Percentiles rank a stretch among this genome's conserved stretches.
phyloP scores from a whole-genome alignment of 805 yeast genomes.

The Sugiyamaella chiloensis region DNA sequence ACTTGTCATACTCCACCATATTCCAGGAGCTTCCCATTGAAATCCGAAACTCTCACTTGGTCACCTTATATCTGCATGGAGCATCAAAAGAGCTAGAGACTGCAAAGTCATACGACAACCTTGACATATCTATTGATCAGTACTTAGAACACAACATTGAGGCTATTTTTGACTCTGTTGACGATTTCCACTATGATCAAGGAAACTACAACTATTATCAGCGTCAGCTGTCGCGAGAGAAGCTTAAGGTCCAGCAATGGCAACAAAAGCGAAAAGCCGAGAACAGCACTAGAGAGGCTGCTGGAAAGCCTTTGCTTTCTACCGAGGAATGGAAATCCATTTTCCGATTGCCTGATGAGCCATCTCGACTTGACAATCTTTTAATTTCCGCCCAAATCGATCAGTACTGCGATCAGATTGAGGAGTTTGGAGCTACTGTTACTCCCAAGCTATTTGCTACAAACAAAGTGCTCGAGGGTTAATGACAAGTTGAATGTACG shows the following conservation, averaged over 20 bases:
- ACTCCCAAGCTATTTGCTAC: slow-evolving; percentile 58
- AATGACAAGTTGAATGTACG: background rate
- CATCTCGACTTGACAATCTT: slow-evolving; percentile 70
- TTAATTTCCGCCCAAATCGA: slow-evolving; percentile 65
- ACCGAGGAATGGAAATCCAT: slow-evolving; percentile 62
- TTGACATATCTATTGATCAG: slow-evolving; percentile 42
- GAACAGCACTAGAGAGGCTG: slow-evolving; percentile 56
- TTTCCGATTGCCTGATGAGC: slow-evolving; percentile 68
- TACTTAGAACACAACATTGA: slow-evolving; percentile 50
- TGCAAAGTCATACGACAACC: slow-evolving; percentile 34
- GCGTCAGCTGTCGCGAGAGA: slow-evolving; percentile 69
- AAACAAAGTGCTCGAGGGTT: slow-evolving; percentile 19
- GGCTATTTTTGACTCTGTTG: slow-evolving; percentile 63
- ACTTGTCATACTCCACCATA: slow-evolving; percentile 60
- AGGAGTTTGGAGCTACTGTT: slow-evolving; percentile 65
- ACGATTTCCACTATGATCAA: slow-evolving; percentile 73
- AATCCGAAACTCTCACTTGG: slow-evolving; percentile 66
- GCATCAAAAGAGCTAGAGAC: slow-evolving; percentile 12
- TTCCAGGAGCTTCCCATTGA: slow-evolving; percentile 68
- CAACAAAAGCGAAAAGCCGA: slow-evolving; percentile 65
- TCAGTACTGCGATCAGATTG: slow-evolving; percentile 66
- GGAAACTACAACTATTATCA: slow-evolving; percentile 79
- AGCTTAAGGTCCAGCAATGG: slow-evolving; percentile 69
- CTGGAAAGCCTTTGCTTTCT: slow-evolving; percentile 48
- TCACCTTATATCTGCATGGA: slow-evolving; percentile 43